A percentile compares a stretch with the other conserved stretches of the same genome.
Evolutionary conservation across 768 basidiomycete genomes (phyloP).

Genomic region (Leccinum ochraceum): DNA sequence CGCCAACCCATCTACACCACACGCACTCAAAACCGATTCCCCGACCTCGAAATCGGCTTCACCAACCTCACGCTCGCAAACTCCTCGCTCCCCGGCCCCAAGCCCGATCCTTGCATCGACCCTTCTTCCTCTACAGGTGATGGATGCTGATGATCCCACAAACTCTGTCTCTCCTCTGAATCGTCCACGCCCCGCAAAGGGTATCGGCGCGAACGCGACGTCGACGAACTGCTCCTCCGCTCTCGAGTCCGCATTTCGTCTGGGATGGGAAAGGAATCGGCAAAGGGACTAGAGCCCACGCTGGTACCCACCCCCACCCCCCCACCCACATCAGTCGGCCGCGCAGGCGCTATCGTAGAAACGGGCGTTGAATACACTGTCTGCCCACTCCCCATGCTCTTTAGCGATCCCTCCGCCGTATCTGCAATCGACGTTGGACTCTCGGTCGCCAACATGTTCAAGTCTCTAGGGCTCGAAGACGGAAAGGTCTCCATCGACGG

Average conservation of each 20-base stretch:
- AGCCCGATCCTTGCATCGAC: neutral
- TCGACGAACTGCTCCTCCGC: constrained; percentile 37
- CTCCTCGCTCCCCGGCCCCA: neutral
- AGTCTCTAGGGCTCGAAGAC: constrained; percentile 15
- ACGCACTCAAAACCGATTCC: neutral
- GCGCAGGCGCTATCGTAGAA: constrained; percentile 1
- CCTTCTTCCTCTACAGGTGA: constrained; percentile 26
- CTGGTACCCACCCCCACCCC: neutral
- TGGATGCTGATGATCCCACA: constrained; percentile 46
- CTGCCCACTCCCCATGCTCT: constrained; percentile 18
- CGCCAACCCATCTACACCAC: neutral
- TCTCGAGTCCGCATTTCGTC: constrained; percentile 18
- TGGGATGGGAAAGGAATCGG: neutral
- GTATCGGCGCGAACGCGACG: constrained; percentile 50
- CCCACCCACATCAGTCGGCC: neutral
- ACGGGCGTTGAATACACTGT: constrained; percentile 17
- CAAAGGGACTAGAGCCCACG: neutral
- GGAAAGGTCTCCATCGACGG: constrained; percentile 31
- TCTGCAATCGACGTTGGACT: neutral
- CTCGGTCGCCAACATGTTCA: constrained; percentile 8
- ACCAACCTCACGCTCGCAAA: neutral
- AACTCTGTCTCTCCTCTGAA: constrained; percentile 57
- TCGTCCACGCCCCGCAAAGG: constrained; percentile 51
- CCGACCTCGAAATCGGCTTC: neutral
- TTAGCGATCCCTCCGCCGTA: constrained; percentile 6